Base-by-base conservation (phyloP, 1,139 yeast species). In the Saccharomyces hybrid region DNA sequence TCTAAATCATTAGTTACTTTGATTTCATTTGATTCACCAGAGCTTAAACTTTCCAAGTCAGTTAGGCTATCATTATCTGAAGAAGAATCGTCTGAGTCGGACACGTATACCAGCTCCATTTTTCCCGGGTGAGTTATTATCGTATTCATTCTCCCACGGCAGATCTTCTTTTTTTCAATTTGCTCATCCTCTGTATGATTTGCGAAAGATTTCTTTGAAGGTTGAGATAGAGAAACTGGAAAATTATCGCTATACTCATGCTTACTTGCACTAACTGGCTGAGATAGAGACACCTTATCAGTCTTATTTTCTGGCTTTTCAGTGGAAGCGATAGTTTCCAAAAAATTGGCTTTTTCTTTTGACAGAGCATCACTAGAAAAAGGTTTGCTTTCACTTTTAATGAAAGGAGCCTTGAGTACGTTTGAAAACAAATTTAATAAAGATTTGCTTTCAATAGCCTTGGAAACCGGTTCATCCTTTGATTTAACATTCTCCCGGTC, bases 101-200 rank as follows among this genome's bases (percentile, higher is more conserved):
- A 56, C 8, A 55, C 34, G 28, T 55, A 46, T 8, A 53, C 50
- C n/a, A 52, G 42, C 31, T 55, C 57, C 60, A 55, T 57, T 34
- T 55, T 57, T 28, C 52, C 54, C 2, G 46, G 34, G 29, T 28
- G 44, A 38, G 44, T 14, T 38, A 38, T 38, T 16, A 11, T 16
- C 13, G 44, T 16, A 16, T 38, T 25, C 25, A 16, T 38, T 38
- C 44, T 38, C 16, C 44, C 44, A 11, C 44, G 23, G 23, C 16
- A 16, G 9, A 16, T 9, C n/a, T 16, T 16, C 25, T 38, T 25
- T 38, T 38, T 25, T 16, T 9, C 16, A 6, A 38, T 38, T 8
- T 38, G 44, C 7, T 38, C 9, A 8, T 38, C 44, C 25, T 38
- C 16, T 16, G 44, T 8, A 16, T 11, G 5, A 38, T 11, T 11